Evolutionary conservation across 2,329 filamentous ascomycete species (phyloP), one percentile per base, ranked within the genome.

Genomic region (Hypoxylon sp.): DNA sequence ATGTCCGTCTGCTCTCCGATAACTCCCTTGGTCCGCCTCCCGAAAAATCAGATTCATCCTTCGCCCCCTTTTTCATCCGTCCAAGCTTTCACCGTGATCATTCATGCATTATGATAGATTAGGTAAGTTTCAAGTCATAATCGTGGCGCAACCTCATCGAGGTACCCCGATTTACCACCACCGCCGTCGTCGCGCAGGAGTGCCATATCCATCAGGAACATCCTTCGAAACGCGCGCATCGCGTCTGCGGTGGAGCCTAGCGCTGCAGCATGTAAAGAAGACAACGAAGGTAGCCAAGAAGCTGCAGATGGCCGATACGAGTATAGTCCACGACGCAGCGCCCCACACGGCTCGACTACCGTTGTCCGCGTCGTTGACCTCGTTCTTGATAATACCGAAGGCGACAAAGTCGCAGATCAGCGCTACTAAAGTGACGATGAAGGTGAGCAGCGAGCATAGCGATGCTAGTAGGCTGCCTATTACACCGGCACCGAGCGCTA

Each of bases 251-350:
- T 80, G 80, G 72, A 81, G 49, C n/a, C 86, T 80, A 7, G 82
- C 80, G 60, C 83, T 83, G 79, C 85, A 90, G 83, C 88, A 91
- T 5, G 87, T 87, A 71, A 90, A 80, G 72, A 91, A 85, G 62
- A 91, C 83, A 53, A 90, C 71, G 58, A 88, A 67, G 19, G 85
- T 84, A 7, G 83, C 89, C 25, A 90, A 63, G 57, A 90, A 82
- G 19, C 84, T 80, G 71, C 83, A 82, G 65, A 89, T 79, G 68
- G 86, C 86, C 1, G 85, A 84, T 6, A 80, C 88, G 13, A 91
- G 80, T 1, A 86, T 78, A 9, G 86, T 86, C 89, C 89, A 91
- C 45, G 89, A 83, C 14, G 82, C 89, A 2, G 81, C 73, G 32
- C 84, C 83, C 78, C 83, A 91, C 45, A 76, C 74, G 21, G 89